Evolutionary conservation across 306 rosid genomes (phyloP), one percentile per base, ranked within the genome.

Genomic region (Arachis stenosperma): DNA sequence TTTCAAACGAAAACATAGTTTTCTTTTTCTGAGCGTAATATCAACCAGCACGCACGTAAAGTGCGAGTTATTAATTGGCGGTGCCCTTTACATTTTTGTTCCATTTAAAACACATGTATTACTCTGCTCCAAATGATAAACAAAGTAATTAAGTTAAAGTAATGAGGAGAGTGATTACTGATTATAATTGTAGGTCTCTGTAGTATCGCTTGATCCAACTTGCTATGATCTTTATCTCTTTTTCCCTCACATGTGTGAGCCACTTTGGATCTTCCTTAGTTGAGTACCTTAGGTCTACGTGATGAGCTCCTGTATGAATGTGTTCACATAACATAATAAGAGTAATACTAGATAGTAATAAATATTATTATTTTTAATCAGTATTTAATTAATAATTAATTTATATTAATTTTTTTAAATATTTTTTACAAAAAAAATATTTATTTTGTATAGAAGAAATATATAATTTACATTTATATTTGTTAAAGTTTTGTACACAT

Each of bases 261-360:
- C 97, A 91, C 75, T 85, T 4, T 42, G 97, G 97, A 55, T 91
- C 99, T 53, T 87, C 88, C 62, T 66, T 67, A 1, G 70, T 83
- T 10, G 93, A 85, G 83, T 84, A 89, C 83, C 92, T 85, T 41
- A 89, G 61, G 78, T 94, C 98, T 15, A 88, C 97, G 37, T 94
- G 97, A 82, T 91, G 97, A 64, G 97, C 97, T 69, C 98, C 98
- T 90, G 86, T 33, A 4, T 33, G 37, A 2, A 33, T 33, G 3
- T 33, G 37, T 33, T 9, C 42, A 59, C 74, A 67, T n/a, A 71
- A 47, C 22, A 3, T 22, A 22, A 22, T 22, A 22, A 22, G 27
- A 22, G 1, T 22, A 22, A 22, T 22, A 1, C 1, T 22, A 22
- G 1, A 33, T 33, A 33, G 4, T 33, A 33, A 33, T 33, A 33